Evolutionary conservation across 306 rosid genomes (phyloP).

Genomic region (Gastrolobium villosum): DNA sequence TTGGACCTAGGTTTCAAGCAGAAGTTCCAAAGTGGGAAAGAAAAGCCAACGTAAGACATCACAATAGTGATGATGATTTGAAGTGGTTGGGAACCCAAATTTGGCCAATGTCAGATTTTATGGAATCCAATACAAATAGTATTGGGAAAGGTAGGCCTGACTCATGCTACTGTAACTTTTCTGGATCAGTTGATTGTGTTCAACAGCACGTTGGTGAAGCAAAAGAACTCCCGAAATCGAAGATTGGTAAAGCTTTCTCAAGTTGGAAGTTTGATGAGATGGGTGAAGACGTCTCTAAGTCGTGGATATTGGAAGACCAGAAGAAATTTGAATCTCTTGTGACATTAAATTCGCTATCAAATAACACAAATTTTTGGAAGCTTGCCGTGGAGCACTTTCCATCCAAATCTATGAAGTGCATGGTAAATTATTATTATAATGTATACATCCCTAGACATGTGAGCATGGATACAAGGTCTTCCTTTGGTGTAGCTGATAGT

Average conservation of each 20-base stretch:
- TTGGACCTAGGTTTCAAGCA: constrained; percentile 64
- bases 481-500: constrained; percentile 32
- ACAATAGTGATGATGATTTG: constrained; percentile 23
- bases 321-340: constrained; percentile 43
- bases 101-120: constrained; percentile 40
- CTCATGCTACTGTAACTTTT: constrained; percentile 45
- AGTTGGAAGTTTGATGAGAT: constrained; percentile 59
- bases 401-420: constrained; percentile 43
- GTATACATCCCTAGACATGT: constrained; percentile 48
- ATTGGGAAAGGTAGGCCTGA: constrained; percentile 47
- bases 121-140: not conserved
- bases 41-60: not conserved
- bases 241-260: constrained; percentile 47
- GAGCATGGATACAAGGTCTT: constrained; percentile 46
- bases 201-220: constrained; percentile 43
- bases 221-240: constrained; percentile 35
- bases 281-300: constrained; percentile 51
- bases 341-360: constrained; percentile 9
- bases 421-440: constrained; percentile 54
- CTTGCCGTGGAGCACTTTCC: constrained; percentile 46
- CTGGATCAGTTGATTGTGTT: constrained; percentile 50
- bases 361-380: constrained; percentile 49
- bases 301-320: constrained; percentile 50
- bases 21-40: constrained; percentile 52
- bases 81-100: constrained; percentile 51